Evolutionary conservation across 176 grass and related monocot genomes (phyloP), one percentile per base, ranked within the genome.

Genomic region (Urochloa ruziziensis): DNA sequence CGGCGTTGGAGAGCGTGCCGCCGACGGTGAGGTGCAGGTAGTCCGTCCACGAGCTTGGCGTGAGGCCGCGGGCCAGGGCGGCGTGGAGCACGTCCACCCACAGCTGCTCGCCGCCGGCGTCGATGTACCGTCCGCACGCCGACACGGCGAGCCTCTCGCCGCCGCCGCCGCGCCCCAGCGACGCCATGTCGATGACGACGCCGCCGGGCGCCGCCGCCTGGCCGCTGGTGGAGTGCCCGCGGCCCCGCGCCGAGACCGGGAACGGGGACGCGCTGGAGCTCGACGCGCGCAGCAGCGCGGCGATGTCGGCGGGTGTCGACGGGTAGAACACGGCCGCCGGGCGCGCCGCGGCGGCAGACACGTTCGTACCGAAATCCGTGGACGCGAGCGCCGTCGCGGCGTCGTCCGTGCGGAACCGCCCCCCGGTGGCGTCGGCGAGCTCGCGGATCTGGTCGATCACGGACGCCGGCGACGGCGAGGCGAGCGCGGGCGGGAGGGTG

Each of bases 41-140:
- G 59, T 94, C 91, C 1, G 86, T 91, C 84, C 91, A 90, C 8
- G 87, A 89, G 15, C 62, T 81, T 8, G 91, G 91, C 11, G 81
- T 61, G 2, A 97, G 77, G 14, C 80, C 89, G 39, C 81, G 82
- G 7, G 68, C 67, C 16, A 97, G 61, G 0, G 94, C 54, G 0
- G 83, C 86, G 57, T 30, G 49, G 75, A 97, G 84, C 67, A 97
- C 89, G 87, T 93, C 63, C 14, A 89, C 77, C 94, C 94, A 97
- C 3, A 89, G 62, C 81, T 97, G 94, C 64, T 97, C 94, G n/a
- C 90, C 93, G n/a, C 90, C 90, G 11, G 77, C 91, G 69, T 96
- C 94, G 6, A 89, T 33, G 84, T 85, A 96, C 0, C 59, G 29
- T 0, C 80, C 71, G 3, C 70, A 43, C 1, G 33, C 79, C 0